phyloP scores from a whole-genome alignment of 305 asterid genomes.

The Fraxinus nigra region DNA sequence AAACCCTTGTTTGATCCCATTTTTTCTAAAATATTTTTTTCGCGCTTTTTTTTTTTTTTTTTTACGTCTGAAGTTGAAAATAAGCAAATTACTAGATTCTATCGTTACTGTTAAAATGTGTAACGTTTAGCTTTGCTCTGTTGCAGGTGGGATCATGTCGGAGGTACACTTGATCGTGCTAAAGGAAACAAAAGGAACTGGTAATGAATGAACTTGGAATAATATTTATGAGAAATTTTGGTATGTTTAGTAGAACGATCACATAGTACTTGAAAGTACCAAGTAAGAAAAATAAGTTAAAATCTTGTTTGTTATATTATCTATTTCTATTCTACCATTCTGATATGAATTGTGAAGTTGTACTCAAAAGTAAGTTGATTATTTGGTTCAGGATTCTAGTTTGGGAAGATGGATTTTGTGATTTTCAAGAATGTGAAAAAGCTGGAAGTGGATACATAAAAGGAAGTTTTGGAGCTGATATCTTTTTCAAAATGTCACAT shows the following conservation, averaged over 20 bases:
- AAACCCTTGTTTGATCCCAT: too few relatives aligned
- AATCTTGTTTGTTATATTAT: too few relatives aligned
- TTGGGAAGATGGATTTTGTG: conserved; percentile 87
- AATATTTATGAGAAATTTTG: background rate
- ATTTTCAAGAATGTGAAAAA: conserved; percentile 60
- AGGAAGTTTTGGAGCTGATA: conserved; percentile 69
- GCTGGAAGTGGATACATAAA: conserved; percentile 43
- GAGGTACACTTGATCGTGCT: conserved; percentile 56
- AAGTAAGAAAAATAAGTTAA: background rate
- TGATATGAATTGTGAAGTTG: background rate
- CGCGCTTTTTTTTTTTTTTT: too few relatives aligned
- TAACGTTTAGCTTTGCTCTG: background rate
- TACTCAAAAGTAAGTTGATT: background rate
- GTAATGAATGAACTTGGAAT: conserved; percentile 27
- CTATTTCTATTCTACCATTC: background rate
- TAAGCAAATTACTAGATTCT: background rate
- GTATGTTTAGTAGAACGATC: background rate
- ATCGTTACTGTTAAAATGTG: too few relatives aligned
- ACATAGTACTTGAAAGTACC: background rate
- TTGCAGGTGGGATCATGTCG: conserved; percentile 78
- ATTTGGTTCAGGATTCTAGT: conserved; percentile 69
- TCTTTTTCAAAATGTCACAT: conserved; percentile 81
- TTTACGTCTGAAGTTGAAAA: background rate
- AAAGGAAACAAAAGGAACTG: conserved; percentile 82
- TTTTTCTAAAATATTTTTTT: too few relatives aligned